Conservation (phyloP, 208 protist genomes). For the Endotrypanum monterogeii region DNA sequence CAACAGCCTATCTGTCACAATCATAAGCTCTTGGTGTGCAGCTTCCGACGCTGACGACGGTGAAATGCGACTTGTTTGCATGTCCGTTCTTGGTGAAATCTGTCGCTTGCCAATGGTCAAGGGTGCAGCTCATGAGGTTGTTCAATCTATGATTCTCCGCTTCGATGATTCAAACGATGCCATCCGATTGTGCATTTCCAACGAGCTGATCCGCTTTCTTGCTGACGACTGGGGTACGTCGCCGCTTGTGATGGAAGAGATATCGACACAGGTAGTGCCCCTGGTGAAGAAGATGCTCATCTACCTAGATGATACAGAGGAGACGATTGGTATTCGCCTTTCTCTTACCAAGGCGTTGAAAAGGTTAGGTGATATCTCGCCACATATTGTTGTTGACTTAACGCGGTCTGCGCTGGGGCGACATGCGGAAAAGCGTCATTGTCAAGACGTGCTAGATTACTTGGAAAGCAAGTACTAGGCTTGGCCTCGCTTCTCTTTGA, state of each 20-base stretch:
- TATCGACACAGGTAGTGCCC: conserved; percentile 69
- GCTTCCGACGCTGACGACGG: conserved; percentile 86
- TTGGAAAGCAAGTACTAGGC: conserved; percentile 43
- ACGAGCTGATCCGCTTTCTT: conserved; percentile 43
- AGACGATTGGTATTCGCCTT: conserved; percentile 52
- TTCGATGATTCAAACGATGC: conserved; percentile 85
- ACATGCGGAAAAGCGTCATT: conserved; percentile 54
- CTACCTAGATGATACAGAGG: conserved; percentile 85
- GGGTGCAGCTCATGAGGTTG: conserved; percentile 66
- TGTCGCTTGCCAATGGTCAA: conserved; percentile 50
- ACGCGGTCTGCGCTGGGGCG: conserved; percentile 40
- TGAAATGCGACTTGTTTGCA: conserved; percentile 86
- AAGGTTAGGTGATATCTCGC: conserved; percentile 51
- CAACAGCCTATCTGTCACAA: conserved; percentile 43
- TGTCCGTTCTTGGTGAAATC: conserved; percentile 54
- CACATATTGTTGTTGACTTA: conserved; percentile 64
- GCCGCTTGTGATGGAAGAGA: conserved; percentile 45
- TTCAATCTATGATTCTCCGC: conserved; percentile 72
- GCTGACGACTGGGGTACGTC: conserved; percentile 14
- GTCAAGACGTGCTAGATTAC: conserved; percentile 47
- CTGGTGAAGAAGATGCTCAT: conserved; percentile 79
- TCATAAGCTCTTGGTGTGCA: conserved; percentile 63
- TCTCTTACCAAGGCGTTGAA: conserved; percentile 53
- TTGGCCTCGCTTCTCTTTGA: background rate
- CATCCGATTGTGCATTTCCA: conserved; percentile 52